Percentiles rank a stretch among this genome's conserved stretches.
Conservation (phyloP, 2,329 filamentous ascomycete genomes). For the Talaromyces sp. region DNA sequence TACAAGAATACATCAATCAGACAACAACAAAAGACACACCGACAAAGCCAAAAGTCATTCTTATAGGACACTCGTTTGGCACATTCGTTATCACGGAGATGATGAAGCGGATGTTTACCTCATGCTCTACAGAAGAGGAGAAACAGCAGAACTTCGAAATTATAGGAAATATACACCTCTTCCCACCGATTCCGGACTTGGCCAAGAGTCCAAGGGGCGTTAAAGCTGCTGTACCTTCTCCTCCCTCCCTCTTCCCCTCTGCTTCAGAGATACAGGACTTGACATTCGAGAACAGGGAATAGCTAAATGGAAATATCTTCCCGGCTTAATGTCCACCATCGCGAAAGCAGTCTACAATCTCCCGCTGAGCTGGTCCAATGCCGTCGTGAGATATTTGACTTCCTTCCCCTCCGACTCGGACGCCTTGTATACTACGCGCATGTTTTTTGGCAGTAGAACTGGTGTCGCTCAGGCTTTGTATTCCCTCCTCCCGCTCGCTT, state of each 20-base stretch:
- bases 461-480: constrained; percentile 18
- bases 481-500: background rate
- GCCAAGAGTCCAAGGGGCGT: constrained; percentile 12
- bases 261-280: background rate
- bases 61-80: constrained; percentile 17
- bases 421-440: constrained; percentile 5
- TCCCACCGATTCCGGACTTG: constrained; percentile 18
- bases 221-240: constrained; percentile 10
- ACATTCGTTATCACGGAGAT: constrained; percentile 17
- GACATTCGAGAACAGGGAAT: background rate
- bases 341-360: constrained; percentile 7
- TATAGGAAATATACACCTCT: constrained; percentile 14
- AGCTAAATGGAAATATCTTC: constrained; percentile 14
- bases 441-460: constrained; percentile 12
- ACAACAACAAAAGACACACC: background rate
- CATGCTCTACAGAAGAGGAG: background rate
- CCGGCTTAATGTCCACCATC: constrained; percentile 1
- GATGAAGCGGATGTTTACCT: constrained; percentile 7
- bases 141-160: constrained; percentile 4
- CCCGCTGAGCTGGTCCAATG: constrained; percentile 8
- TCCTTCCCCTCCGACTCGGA: constrained; percentile 10
- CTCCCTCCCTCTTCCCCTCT: background rate
- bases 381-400: constrained; percentile 9
- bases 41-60: constrained; percentile 13
- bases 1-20: background rate